A percentile compares a stretch with the other conserved stretches of the same genome.
Conservation (phyloP, 2,329 filamentous ascomycete species). For the Septoria linicola region DNA sequence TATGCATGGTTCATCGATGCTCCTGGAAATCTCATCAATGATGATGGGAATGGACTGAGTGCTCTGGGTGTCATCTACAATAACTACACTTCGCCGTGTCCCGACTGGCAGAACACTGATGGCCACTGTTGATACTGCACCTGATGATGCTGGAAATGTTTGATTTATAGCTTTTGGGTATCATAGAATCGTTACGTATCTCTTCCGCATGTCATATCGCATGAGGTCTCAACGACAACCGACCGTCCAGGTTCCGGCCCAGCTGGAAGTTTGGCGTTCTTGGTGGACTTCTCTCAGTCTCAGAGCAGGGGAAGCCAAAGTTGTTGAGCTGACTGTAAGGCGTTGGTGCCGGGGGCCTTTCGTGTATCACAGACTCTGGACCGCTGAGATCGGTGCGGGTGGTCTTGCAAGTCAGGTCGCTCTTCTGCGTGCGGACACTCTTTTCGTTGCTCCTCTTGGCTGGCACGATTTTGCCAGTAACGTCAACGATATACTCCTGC, state of each 20-base stretch:
- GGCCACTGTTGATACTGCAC: not conserved
- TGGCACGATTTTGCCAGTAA: not conserved
- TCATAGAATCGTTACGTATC: not conserved
- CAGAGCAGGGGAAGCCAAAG: slow-evolving; percentile 1
- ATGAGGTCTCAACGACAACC: not conserved
- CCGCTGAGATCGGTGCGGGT: slow-evolving; percentile 1
- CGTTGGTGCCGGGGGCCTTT: not conserved
- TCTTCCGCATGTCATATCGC: slow-evolving; percentile 2
- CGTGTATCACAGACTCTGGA: not conserved
- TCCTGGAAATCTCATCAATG: slow-evolving; percentile 33
- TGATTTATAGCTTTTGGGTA: not conserved
- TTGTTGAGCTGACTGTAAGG: slow-evolving; percentile 2
- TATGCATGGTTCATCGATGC: slow-evolving; percentile 40
- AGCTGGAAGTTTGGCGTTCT: slow-evolving; percentile 2
- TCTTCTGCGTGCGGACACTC: not conserved
- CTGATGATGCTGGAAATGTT: not conserved
- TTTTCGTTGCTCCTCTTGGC: not conserved
- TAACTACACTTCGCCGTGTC: slow-evolving; percentile 24
- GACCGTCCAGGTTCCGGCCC: not conserved
- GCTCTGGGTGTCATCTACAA: slow-evolving; percentile 29
- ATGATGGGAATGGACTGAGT: slow-evolving; percentile 26
- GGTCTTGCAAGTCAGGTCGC: not conserved
- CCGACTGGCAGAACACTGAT: slow-evolving; percentile 13
- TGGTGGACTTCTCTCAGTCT: not conserved
- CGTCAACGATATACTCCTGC: not conserved